Evolutionary conservation across 768 basidiomycete species (phyloP).

Genomic region (Clathrus columnatus): DNA sequence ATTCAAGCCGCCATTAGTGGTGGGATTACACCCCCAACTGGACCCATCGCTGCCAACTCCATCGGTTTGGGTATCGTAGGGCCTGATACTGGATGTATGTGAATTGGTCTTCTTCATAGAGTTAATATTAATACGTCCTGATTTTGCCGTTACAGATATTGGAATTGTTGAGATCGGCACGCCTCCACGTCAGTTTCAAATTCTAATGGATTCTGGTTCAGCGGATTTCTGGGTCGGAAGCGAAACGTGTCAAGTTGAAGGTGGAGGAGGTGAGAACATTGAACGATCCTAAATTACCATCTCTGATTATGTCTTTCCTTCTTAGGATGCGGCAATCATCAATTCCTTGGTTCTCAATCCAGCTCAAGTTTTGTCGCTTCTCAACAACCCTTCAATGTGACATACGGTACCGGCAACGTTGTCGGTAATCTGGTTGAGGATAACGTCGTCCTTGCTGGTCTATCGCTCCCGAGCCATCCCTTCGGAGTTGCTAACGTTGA

Average conservation of each 20-base stretch:
- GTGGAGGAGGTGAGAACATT: conserved; percentile 19
- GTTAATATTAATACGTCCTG: too few relatives aligned
- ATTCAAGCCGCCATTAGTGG: conserved; percentile 27
- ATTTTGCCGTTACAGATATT: conserved; percentile 22
- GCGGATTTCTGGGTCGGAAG: conserved; percentile 61
- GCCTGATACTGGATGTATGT: conserved; percentile 43
- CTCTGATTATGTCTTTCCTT: not conserved
- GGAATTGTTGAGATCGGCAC: conserved; percentile 54
- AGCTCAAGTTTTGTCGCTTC: conserved; percentile 57
- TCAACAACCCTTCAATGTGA: conserved; percentile 43
- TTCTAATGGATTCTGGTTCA: conserved; percentile 65
- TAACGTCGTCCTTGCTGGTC: conserved; percentile 53
- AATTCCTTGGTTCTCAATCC: conserved; percentile 50
- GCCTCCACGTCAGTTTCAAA: conserved; percentile 43
- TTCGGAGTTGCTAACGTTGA: conserved; percentile 63
- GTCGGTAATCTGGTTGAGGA: conserved; percentile 56
- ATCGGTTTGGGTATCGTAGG: conserved; percentile 65
- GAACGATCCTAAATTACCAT: not conserved
- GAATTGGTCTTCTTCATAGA: not conserved
- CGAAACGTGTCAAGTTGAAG: conserved; percentile 35
- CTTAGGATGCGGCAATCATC: conserved; percentile 43
- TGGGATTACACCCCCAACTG: conserved; percentile 34
- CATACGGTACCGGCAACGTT: conserved; percentile 66
- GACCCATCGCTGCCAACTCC: conserved; percentile 39
- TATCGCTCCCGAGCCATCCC: conserved; percentile 45